Evolutionary conservation across 2,329 filamentous ascomycete genomes (phyloP).

Genomic region (Colletotrichum theobromicola): DNA sequence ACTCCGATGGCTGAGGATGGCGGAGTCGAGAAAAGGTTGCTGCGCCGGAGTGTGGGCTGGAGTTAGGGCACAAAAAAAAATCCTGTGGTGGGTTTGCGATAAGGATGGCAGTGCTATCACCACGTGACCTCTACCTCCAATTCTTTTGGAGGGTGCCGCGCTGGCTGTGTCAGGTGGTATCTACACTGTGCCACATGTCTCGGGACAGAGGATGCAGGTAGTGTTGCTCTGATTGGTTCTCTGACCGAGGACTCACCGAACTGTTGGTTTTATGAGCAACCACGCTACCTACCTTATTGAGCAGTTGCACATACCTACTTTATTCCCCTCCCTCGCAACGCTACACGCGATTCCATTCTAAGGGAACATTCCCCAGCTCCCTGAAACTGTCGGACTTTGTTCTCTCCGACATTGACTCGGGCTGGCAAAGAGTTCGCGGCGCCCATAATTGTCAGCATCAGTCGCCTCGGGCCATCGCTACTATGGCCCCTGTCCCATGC

Average conservation of each 20-base stretch:
- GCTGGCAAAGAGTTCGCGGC: not conserved
- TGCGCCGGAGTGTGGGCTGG: not conserved
- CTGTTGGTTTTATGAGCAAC: not conserved
- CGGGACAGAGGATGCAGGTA: not conserved
- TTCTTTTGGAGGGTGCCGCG: not conserved
- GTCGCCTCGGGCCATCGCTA: not conserved
- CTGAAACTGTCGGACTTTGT: too few species aligned
- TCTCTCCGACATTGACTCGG: not conserved
- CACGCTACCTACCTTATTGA: not conserved
- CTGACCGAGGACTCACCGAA: not conserved
- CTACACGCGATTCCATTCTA: not conserved
- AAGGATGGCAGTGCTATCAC: not conserved
- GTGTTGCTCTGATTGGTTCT: not conserved
- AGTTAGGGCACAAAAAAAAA: slow-evolving; percentile 25
- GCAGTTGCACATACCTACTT: not conserved
- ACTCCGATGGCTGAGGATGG: not conserved
- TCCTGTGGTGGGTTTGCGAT: slow-evolving; percentile 1
- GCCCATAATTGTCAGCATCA: not conserved
- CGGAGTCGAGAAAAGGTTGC: not conserved
- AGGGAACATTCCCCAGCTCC: not conserved
- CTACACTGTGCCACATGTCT: too few species aligned
- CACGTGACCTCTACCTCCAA: not conserved
- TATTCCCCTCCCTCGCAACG: not conserved
- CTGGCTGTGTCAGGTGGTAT: not conserved
- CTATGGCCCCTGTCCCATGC: slow-evolving; percentile 81